These are phyloP conservation scores for Colletotrichum camelliae DNA, from an alignment of 2,329 filamentous ascomycete species.

Conservation along the genomic window DNA sequence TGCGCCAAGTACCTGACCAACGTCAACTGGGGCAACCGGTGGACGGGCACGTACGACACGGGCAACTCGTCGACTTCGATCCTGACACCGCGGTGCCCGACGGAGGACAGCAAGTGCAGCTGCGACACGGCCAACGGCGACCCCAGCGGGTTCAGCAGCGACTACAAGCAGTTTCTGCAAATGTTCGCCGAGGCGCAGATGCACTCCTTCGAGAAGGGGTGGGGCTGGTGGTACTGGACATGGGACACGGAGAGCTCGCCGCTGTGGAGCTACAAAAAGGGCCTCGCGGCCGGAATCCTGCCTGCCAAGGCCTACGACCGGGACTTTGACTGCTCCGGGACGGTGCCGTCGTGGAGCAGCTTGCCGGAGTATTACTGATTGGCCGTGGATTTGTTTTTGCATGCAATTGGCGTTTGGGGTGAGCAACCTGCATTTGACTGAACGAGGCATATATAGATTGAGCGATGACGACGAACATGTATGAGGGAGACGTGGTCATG, in stretches of 20 bases:
- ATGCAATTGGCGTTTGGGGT: conserved; percentile 4
- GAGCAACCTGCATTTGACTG: background rate
- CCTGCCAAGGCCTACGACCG: conserved; percentile 75
- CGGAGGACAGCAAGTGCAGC: conserved; percentile 67
- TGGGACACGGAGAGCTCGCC: conserved; percentile 87
- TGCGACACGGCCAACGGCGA: conserved; percentile 81
- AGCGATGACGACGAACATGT: background rate
- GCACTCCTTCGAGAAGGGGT: conserved; percentile 88
- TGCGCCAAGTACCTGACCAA: conserved; percentile 89
- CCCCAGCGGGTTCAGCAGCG: conserved; percentile 66
- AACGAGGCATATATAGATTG: background rate
- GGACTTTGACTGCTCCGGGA: conserved; percentile 69
- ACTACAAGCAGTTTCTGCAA: conserved; percentile 84
- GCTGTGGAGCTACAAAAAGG: conserved; percentile 93
- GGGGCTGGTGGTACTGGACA: conserved; percentile 99
- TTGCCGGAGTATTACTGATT: conserved; percentile 56
- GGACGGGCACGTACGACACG: conserved; percentile 85
- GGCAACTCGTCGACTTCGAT: conserved; percentile 67
- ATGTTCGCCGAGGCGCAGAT: conserved; percentile 97
- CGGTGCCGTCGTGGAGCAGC: conserved; percentile 59
- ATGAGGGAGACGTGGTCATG: background rate
- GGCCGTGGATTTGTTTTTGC: background rate
- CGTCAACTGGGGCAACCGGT: conserved; percentile 85
- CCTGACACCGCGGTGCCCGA: conserved; percentile 76
- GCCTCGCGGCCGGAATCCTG: conserved; percentile 78